Evolutionary conservation across 176 grass and related monocot genomes (phyloP).

Genomic region (Avena atlantica): DNA sequence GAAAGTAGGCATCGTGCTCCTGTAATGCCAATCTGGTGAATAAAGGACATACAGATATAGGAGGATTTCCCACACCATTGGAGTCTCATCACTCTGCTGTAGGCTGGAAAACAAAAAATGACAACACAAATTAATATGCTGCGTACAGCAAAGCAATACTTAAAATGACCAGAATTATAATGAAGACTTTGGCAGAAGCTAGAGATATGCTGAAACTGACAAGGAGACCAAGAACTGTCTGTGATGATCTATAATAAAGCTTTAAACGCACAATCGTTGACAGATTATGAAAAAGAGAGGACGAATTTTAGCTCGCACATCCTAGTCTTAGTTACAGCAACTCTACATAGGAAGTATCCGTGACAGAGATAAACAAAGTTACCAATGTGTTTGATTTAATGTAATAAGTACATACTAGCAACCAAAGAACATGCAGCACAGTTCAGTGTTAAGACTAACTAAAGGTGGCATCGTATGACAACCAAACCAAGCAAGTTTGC

Average conservation of each 20-base stretch:
- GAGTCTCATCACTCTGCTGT: slow-evolving; percentile 91
- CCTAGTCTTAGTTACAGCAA: neutral
- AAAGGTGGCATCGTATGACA: neutral
- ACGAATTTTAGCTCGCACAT: neutral
- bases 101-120: slow-evolving; percentile 53
- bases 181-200: neutral
- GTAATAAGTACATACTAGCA: neutral
- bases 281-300: neutral
- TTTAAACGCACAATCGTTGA: neutral
- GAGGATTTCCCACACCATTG: slow-evolving; percentile 92
- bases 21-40: slow-evolving; percentile 91
- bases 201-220: slow-evolving; percentile 4
- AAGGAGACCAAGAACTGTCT: neutral
- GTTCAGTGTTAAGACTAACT: neutral
- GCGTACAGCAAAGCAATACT: neutral
- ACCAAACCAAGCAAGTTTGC: neutral
- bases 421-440: neutral
- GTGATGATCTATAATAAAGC: slow-evolving; percentile 1
- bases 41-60: slow-evolving; percentile 90
- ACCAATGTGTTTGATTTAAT: neutral
- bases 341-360: neutral
- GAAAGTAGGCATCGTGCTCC: slow-evolving; percentile 91
- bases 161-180: neutral
- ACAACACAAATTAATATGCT: slow-evolving; percentile 34
- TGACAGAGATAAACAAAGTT: neutral